phyloP scores from a whole-genome alignment of 495 filamentous ascomycete species.

The Aspergillus cavernicola region DNA sequence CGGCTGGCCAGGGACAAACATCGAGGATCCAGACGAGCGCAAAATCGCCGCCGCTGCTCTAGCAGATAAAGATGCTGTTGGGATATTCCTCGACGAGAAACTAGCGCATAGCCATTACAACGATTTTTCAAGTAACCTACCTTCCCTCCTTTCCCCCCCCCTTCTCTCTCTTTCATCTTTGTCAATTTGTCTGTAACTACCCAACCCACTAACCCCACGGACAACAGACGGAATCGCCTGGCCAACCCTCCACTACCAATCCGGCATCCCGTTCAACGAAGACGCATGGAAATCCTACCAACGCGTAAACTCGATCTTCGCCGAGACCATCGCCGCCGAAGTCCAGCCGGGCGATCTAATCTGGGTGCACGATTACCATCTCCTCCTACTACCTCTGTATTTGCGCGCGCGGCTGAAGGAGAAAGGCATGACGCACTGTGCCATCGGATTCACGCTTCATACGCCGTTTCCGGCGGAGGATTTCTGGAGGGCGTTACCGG shows the following conservation, averaged over 20 bases:
- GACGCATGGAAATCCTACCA: slow-evolving; percentile 81
- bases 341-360: slow-evolving; percentile 77
- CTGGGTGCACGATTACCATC: slow-evolving; percentile 96
- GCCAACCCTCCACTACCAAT: slow-evolving; percentile 95
- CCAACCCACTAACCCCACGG: too few relatives aligned
- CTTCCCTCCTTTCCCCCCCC: background rate
- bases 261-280: slow-evolving; percentile 85
- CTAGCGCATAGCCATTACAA: slow-evolving; percentile 59
- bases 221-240: slow-evolving; percentile 81
- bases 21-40: slow-evolving; percentile 34
- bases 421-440: slow-evolving; percentile 61
- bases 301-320: slow-evolving; percentile 82
- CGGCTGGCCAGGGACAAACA: slow-evolving; percentile 82
- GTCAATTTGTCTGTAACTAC: background rate
- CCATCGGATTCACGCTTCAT: slow-evolving; percentile 92
- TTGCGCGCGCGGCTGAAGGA: slow-evolving; percentile 64
- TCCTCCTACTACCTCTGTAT: slow-evolving; percentile 87
- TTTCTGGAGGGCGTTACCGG: slow-evolving; percentile 86
- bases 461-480: slow-evolving; percentile 93
- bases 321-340: slow-evolving; percentile 67
- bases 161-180: background rate
- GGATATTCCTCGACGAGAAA: slow-evolving; percentile 51
- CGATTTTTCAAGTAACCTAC: slow-evolving; percentile 53
- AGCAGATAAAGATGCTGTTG: slow-evolving; percentile 47
- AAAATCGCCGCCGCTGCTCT: slow-evolving; percentile 43